Evolutionary conservation across 2,329 filamentous ascomycete species (phyloP).

Genomic region (Zarea fungicola): DNA sequence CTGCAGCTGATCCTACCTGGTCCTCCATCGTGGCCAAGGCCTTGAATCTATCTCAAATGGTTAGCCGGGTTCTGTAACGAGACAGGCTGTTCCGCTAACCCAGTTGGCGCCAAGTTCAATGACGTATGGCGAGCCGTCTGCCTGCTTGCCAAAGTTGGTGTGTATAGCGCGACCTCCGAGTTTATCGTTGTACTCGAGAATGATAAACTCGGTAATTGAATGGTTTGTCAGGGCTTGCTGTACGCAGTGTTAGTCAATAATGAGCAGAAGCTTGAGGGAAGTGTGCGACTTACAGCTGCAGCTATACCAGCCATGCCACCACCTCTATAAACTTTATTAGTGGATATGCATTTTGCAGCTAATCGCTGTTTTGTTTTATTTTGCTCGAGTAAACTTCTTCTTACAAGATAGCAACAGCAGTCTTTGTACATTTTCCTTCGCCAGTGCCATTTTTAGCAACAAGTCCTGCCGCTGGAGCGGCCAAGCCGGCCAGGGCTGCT

Average conservation of each 20-base stretch:
- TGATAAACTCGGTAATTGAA: slow-evolving; percentile 58
- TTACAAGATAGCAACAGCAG: slow-evolving; percentile 28
- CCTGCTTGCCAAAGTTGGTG: slow-evolving; percentile 46
- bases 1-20: slow-evolving; percentile 17
- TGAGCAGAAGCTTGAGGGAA: not conserved
- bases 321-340: slow-evolving; percentile 3
- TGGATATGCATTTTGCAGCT: not conserved
- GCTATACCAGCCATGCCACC: slow-evolving; percentile 13
- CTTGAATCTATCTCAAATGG: slow-evolving; percentile 11
- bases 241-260: not conserved
- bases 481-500: not conserved
- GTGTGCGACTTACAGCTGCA: slow-evolving; percentile 7
- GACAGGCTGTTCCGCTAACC: slow-evolving; percentile 28
- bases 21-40: slow-evolving; percentile 20
- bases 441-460: slow-evolving; percentile 5
- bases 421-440: slow-evolving; percentile 22
- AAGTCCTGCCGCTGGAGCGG: slow-evolving; percentile 7
- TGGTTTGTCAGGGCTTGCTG: slow-evolving; percentile 54
- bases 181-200: slow-evolving; percentile 57
- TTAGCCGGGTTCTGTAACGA: not conserved
- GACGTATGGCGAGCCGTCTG: slow-evolving; percentile 47
- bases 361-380: not conserved
- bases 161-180: slow-evolving; percentile 60
- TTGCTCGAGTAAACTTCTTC: not conserved
- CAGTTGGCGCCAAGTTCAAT: slow-evolving; percentile 66